Base-by-base conservation (phyloP, 441 rosid genomes). In the Erodium moschatum region DNA sequence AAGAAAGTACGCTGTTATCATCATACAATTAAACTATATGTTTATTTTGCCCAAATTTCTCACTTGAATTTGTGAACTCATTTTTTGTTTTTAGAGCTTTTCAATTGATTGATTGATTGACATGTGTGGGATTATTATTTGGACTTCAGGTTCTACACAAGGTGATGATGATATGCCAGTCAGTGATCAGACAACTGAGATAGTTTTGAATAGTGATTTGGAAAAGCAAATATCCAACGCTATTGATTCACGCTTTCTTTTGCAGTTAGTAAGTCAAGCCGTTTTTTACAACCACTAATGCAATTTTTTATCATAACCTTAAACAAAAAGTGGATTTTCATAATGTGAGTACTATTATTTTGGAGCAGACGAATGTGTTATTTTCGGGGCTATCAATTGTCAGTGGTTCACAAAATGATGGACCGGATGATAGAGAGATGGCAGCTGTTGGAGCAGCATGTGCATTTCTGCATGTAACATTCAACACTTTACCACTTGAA, bases 361-460 rank as follows among this genome's bases (percentile, higher is more conserved):
- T 79, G 69, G 80, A 73, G 83, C 94, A 95, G 99, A 86, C 84
- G 62, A 87, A 87, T 80, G 89, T 80, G 72, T 80, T 95, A 74
- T 90, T 95, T 84, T 79, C 82, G 70, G 85, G 86, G 76, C 72
- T 86, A 71, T 75, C 85, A 24, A 74, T 58, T 8, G 73, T 70
- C 44, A 60, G 21, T 74, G 85, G 78, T 70, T 71, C 83, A 48
- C 72, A 77, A 70, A 73, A 74, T 70, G 88, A 81, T 75, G 79
- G 75, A 61, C 77, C 65, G 2, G 81, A 73, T 77, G 92, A 84
- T 62, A 88, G 80, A 82, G 93, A 82, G 82, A 87, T 84, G 72
- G 79, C 81, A 70, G 96, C 97, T 85, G 81, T 95, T 81, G 95
- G 91, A 73, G 95, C 97, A 75, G 96, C 89, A 67, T 86, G 99